phyloP scores from a whole-genome alignment of 805 yeast genomes.

The Kurtzmaniella fragi region DNA sequence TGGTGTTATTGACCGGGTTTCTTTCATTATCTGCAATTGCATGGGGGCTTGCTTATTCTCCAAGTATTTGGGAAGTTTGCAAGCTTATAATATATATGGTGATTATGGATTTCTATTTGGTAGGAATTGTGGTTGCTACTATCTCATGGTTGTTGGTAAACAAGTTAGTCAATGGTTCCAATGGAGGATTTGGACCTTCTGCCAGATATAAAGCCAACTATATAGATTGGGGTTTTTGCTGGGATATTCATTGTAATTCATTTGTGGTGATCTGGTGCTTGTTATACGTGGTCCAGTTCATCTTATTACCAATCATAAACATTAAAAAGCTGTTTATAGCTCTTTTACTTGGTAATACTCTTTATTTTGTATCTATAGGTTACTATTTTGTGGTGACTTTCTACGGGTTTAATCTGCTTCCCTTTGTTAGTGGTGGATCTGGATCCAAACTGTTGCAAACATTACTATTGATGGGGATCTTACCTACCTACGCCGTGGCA shows the following conservation, averaged over 20 bases:
- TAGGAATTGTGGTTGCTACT: conserved; percentile 68
- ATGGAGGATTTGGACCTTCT: conserved; percentile 13
- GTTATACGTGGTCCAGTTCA: conserved; percentile 68
- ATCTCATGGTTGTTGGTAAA: conserved; percentile 70
- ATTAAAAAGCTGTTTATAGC: conserved; percentile 57
- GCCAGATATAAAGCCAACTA: conserved; percentile 26
- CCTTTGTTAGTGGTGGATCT: conserved; percentile 25
- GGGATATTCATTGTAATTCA: conserved; percentile 92
- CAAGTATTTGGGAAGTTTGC: conserved; percentile 54
- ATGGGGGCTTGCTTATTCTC: conserved; percentile 84
- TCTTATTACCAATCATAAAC: conserved; percentile 67
- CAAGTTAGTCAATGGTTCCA: conserved; percentile 46
- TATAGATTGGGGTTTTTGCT: conserved; percentile 92
- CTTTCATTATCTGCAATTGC: conserved; percentile 73
- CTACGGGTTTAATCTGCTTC: conserved; percentile 65
- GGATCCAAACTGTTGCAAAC: conserved; percentile 42
- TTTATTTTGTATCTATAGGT: conserved; percentile 68
- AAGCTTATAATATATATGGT: conserved; percentile 79
- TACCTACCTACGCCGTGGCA: conserved; percentile 51
- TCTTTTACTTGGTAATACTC: conserved; percentile 69
- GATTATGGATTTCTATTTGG: conserved; percentile 68
- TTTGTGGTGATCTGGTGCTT: conserved; percentile 74
- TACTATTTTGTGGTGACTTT: conserved; percentile 79
- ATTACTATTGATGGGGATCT: conserved; percentile 65
- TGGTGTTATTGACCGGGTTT: conserved; percentile 63